phyloP scores from a whole-genome alignment of 768 basidiomycete species.

The Pleurotus eryngii region DNA sequence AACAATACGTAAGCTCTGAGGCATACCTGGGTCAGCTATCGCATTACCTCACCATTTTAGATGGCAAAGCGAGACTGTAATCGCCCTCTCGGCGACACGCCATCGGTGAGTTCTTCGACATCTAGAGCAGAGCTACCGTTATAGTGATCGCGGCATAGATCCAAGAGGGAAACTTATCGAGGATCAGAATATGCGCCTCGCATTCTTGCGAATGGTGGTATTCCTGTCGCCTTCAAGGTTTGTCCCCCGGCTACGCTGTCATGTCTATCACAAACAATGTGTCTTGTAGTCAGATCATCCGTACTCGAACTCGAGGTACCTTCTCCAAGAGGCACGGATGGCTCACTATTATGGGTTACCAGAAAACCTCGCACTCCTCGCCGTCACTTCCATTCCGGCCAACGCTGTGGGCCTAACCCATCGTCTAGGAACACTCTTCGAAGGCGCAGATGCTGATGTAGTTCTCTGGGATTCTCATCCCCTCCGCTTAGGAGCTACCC shows the following conservation, averaged over 20 bases:
- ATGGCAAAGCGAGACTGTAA: constrained; percentile 45
- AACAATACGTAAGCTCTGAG: constrained; percentile 60
- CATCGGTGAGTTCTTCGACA: background rate
- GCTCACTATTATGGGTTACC: constrained; percentile 67
- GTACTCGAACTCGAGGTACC: constrained; percentile 59
- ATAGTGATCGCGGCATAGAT: constrained; percentile 21
- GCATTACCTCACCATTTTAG: background rate
- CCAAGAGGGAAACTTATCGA: constrained; percentile 55
- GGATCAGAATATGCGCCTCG: constrained; percentile 78
- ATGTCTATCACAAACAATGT: background rate
- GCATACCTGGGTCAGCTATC: background rate
- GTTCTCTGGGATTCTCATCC: constrained; percentile 80
- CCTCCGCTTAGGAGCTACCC: constrained; percentile 70
- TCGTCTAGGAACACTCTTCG: constrained; percentile 60
- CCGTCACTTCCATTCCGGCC: constrained; percentile 69
- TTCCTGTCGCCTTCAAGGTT: constrained; percentile 79
- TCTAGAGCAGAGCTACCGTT: background rate
- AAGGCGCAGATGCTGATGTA: constrained; percentile 64
- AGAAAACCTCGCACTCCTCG: constrained; percentile 52
- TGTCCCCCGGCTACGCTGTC: background rate
- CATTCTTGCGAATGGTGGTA: constrained; percentile 66
- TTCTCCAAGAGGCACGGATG: constrained; percentile 70
- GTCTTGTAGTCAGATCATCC: constrained; percentile 53
- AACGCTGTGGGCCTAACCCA: constrained; percentile 68
- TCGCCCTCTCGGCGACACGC: constrained; percentile 80